phyloP scores from a whole-genome alignment of 2,329 filamentous ascomycete species.

The Acrodontium crateriforme region DNA sequence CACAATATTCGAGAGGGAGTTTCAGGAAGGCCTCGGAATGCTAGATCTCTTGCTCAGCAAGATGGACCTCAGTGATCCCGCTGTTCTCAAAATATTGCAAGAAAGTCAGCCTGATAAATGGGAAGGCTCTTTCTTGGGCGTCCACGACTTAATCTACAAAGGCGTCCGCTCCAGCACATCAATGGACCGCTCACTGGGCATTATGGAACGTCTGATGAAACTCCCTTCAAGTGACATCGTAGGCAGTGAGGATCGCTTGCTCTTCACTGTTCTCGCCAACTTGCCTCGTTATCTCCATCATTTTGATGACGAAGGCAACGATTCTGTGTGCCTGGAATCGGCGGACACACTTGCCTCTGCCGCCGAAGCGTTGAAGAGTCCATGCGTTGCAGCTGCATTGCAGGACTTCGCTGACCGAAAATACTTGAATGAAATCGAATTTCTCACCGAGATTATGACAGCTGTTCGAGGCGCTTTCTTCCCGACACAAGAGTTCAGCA shows the following conservation, averaged over 20 bases:
- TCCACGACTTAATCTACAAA: constrained; percentile 80
- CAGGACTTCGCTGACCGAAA: constrained; percentile 54
- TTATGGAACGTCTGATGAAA: constrained; percentile 64
- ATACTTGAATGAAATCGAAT: constrained; percentile 57
- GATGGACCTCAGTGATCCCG: constrained; percentile 60
- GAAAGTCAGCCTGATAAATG: constrained; percentile 73
- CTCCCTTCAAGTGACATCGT: constrained; percentile 69
- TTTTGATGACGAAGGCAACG: constrained; percentile 51
- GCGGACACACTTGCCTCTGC: constrained; percentile 58
- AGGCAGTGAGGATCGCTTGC: constrained; percentile 66
- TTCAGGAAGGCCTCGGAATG: constrained; percentile 83
- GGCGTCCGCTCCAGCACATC: constrained; percentile 78
- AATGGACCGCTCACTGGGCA: constrained; percentile 60
- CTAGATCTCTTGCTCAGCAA: constrained; percentile 74
- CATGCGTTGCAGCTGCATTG: constrained; percentile 54
- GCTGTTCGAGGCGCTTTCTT: constrained; percentile 69
- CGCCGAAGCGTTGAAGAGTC: constrained; percentile 57
- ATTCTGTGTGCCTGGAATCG: constrained; percentile 43
- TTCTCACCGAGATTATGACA: constrained; percentile 58
- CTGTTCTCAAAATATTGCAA: constrained; percentile 54
- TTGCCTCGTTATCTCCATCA: constrained; percentile 71
- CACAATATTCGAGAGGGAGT: constrained; percentile 92
- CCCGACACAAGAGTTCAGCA: constrained; percentile 67
- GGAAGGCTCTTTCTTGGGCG: constrained; percentile 77
- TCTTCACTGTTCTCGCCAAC: constrained; percentile 84